Evolutionary conservation across 257 asterid species (phyloP), one percentile per base, ranked within the genome.

Genomic region (Solanum lycopersicoides): DNA sequence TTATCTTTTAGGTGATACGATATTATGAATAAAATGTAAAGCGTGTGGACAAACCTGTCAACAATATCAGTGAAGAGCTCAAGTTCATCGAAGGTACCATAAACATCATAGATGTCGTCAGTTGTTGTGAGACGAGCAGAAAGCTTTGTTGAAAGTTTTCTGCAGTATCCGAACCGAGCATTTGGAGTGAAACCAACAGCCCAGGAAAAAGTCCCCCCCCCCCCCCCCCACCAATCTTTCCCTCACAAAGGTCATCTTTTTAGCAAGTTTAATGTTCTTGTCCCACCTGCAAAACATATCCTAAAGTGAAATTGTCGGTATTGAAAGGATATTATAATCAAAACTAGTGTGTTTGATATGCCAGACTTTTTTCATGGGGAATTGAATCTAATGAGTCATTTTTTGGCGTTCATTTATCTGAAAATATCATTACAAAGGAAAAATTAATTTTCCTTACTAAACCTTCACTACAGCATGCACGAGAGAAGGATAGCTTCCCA

Each of bases 81-180:
- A 12, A 89, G 89, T 88, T 88, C 91, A 83, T 91, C 90, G 21
- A 91, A 66, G 44, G 85, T 73, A 3, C 91, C 93, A 35, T 89
- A 88, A 32, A 80, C 50, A 77, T 87, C 91, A 72, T 83, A 91
- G 32, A 87, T 41, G 84, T 90, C 84, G 42, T 91, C 92, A 1
- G 88, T 83, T 18, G 83, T 34, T 60, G 88, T 87, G 12, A 86
- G 25, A 0, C 72, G n/a, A 11, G 59, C 50, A 34, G 11, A 83
- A 34, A 77, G 13, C 56, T 91, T 88, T 23, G 59, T 76, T 3
- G 30, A 35, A 74, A 83, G 3, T 45, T 32, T 88, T 77, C 91
- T 44, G 53, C 86, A 65, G 53, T 83, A 83, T 68, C 75, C 39
- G 2, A 50, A 83, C 66, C 42, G 72, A 56, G 88, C 90, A 18